A percentile compares a stretch with the other conserved stretches of the same genome.
Conservation (phyloP, 345 rosid genomes). For the Mercurialis annua region DNA sequence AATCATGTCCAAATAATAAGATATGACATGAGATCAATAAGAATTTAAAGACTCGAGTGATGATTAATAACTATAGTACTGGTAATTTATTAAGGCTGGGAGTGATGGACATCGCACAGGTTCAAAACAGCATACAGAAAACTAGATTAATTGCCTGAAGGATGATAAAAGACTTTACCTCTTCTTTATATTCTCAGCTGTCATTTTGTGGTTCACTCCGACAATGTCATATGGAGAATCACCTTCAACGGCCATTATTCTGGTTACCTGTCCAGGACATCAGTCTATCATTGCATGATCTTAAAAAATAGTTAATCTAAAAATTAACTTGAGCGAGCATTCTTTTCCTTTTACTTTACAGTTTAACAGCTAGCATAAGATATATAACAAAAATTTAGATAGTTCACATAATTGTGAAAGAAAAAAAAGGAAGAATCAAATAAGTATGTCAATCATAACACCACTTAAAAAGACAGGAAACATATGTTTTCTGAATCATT, state of each 20-base stretch:
- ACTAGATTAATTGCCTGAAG: neutral
- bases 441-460: too few relatives aligned
- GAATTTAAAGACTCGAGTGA: neutral
- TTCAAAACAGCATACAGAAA: neutral
- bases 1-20: neutral
- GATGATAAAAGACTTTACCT: slow-evolving; percentile 42
- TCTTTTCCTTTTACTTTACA: neutral
- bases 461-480: neutral
- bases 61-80: neutral
- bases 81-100: neutral
- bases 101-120: neutral
- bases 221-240: slow-evolving; percentile 72
- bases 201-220: slow-evolving; percentile 69
- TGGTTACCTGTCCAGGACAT: slow-evolving; percentile 56
- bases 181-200: slow-evolving; percentile 78
- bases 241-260: slow-evolving; percentile 72
- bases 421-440: neutral
- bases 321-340: neutral
- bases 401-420: neutral
- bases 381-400: neutral
- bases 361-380: neutral
- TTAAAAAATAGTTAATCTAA: neutral
- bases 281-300: neutral
- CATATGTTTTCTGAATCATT: neutral
- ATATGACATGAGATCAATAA: neutral